Percentiles rank a stretch among this genome's conserved stretches.
Evolutionary conservation across 2,329 filamentous ascomycete species (phyloP).

Genomic region (Blastomyces gilchristii): DNA sequence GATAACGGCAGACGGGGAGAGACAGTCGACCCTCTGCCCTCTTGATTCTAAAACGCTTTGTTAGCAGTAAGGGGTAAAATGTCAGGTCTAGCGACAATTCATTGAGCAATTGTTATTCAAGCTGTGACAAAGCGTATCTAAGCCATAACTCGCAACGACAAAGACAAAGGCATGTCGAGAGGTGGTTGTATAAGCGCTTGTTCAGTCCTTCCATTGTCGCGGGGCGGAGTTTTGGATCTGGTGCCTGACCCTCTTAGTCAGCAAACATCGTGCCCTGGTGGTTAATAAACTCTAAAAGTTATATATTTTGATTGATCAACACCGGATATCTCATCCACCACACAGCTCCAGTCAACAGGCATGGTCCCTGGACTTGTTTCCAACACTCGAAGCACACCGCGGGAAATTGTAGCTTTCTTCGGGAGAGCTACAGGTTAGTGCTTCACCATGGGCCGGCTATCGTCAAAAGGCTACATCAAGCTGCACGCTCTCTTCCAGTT

Average conservation of each 20-base stretch:
- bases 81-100: background rate
- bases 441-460: conserved; percentile 64
- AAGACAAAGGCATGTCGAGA: background rate
- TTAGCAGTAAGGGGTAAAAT: background rate
- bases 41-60: background rate
- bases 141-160: background rate
- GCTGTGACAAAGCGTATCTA: background rate
- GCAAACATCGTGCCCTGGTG: background rate
- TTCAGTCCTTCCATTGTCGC: too few relatives aligned
- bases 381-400: conserved; percentile 5
- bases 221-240: background rate
- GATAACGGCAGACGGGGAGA: background rate
- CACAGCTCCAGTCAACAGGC: background rate
- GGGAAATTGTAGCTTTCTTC: conserved; percentile 2
- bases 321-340: background rate
- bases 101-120: background rate
- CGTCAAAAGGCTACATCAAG: conserved; percentile 68
- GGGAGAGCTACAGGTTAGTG: conserved; percentile 6
- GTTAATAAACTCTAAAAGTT: too few relatives aligned
- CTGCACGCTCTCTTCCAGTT: conserved; percentile 75
- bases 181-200: background rate
- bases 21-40: background rate
- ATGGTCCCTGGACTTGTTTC: background rate
- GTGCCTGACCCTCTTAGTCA: background rate
- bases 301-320: background rate